A percentile compares a stretch with the other conserved stretches of the same genome.
Conservation (phyloP, 2,329 filamentous ascomycete species). For the Clarireedia monteithiana region DNA sequence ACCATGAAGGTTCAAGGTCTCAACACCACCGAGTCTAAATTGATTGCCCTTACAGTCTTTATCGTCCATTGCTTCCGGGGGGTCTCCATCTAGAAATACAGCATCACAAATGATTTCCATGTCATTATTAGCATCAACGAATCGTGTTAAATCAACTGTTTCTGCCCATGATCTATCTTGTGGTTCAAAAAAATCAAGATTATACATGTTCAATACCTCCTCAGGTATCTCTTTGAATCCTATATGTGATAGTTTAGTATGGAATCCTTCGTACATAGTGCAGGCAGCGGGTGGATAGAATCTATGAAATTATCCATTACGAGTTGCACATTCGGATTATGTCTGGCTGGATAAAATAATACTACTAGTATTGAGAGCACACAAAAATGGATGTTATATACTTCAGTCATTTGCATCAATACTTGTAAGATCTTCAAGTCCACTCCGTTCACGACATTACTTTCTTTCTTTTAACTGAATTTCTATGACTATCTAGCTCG, state of each 20-base stretch:
- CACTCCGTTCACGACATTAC: too few species aligned
- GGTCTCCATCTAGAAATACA: conserved; percentile 68
- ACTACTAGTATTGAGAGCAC: too few species aligned
- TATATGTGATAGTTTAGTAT: conserved; percentile 35
- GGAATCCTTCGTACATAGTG: too few species aligned
- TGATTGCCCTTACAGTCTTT: conserved; percentile 64
- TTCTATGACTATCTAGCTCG: too few species aligned
- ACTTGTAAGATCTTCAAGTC: too few species aligned
- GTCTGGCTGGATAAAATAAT: too few species aligned
- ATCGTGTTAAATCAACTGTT: conserved; percentile 75
- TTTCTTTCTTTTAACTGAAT: too few species aligned
- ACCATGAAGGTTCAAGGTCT: conserved; percentile 77
- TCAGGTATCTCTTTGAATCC: conserved; percentile 69
- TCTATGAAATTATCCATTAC: too few species aligned
- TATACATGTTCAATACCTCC: conserved; percentile 88
- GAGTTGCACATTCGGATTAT: too few species aligned
- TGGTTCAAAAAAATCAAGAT: conserved; percentile 58
- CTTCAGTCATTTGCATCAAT: too few species aligned
- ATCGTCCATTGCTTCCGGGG: conserved; percentile 49
- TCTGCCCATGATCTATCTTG: conserved; percentile 76
- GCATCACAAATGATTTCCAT: conserved; percentile 64
- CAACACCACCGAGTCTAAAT: conserved; percentile 61
- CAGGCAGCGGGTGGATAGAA: too few species aligned
- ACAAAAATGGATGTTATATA: too few species aligned
- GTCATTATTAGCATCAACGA: conserved; percentile 87